A percentile compares a stretch with the other conserved stretches of the same genome.
Conservation (phyloP, 2,329 filamentous ascomycete species). For the Neonectria ditissima region DNA sequence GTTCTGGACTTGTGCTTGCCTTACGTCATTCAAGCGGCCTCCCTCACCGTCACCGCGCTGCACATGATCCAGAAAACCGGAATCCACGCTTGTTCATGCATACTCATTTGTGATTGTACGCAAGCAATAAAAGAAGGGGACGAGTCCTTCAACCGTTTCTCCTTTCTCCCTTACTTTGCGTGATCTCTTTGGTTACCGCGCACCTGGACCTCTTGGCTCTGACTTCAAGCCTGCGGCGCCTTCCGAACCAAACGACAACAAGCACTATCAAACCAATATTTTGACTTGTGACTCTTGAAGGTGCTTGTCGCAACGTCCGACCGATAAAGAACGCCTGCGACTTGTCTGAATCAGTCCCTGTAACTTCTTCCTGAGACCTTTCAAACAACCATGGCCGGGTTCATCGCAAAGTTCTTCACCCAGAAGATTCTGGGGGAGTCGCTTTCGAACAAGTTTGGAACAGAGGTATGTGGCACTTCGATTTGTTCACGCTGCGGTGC, state of each 20-base stretch:
- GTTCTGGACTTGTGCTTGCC: not conserved
- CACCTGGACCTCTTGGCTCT: conserved; percentile 32
- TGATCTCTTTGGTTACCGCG: conserved; percentile 16
- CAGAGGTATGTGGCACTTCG: conserved; percentile 56
- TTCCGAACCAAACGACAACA: conserved; percentile 42
- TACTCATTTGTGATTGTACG: not conserved
- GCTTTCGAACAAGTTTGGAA: conserved; percentile 68
- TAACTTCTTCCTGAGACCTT: not conserved
- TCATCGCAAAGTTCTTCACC: conserved; percentile 65
- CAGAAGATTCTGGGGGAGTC: conserved; percentile 70
- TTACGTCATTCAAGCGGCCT: conserved; percentile 29
- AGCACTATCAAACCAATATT: conserved; percentile 29
- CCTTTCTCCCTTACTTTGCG: conserved; percentile 10
- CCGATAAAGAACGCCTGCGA: conserved; percentile 18
- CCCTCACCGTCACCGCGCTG: conserved; percentile 7
- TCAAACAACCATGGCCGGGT: conserved; percentile 59
- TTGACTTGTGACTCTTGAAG: conserved; percentile 35
- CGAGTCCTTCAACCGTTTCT: conserved; percentile 12
- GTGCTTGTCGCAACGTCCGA: conserved; percentile 15
- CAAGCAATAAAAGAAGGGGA: conserved; percentile 17
- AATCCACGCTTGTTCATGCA: conserved; percentile 13
- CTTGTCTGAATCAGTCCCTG: not conserved
- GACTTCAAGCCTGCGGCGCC: conserved; percentile 29
- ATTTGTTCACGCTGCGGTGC: not conserved
- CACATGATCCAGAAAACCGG: conserved; percentile 26